A percentile compares a stretch with the other conserved stretches of the same genome.
phyloP scores from a whole-genome alignment of 352 stramenopile genomes.

The Phytophthora citrophthora region DNA sequence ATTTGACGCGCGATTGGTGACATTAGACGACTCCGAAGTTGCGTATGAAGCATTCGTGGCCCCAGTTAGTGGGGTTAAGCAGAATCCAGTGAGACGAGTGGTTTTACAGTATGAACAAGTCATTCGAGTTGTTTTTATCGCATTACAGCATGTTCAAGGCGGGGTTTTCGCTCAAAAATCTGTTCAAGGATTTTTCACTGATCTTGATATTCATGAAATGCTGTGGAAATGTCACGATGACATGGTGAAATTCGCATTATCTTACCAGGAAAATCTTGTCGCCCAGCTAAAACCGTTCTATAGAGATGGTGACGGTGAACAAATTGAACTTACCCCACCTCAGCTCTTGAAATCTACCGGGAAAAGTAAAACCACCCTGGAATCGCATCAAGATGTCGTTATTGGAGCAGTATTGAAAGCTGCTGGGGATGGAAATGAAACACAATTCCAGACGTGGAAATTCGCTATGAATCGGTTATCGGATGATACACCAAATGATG shows the following conservation, averaged over 20 bases:
- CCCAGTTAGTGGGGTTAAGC: slow-evolving; percentile 4
- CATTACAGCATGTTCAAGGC: not conserved
- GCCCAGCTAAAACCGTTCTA: slow-evolving; percentile 17
- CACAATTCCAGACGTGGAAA: slow-evolving; percentile 26
- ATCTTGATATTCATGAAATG: slow-evolving; percentile 10
- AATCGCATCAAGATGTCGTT: not conserved
- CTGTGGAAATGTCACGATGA: slow-evolving; percentile 16
- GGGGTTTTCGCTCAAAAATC: slow-evolving; percentile 31
- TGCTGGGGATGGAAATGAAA: not conserved
- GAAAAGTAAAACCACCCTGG: not conserved
- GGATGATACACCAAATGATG: not conserved
- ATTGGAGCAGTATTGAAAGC: slow-evolving; percentile 15
- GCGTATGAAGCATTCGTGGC: slow-evolving; percentile 19
- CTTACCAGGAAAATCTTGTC: slow-evolving; percentile 19
- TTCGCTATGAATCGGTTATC: slow-evolving; percentile 12
- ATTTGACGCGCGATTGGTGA: slow-evolving; percentile 21
- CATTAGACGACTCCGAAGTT: slow-evolving; percentile 17
- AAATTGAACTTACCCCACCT: slow-evolving; percentile 12
- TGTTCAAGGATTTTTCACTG: slow-evolving; percentile 16
- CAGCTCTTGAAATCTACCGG: not conserved
- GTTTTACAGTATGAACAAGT: slow-evolving; percentile 16
- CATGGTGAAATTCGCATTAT: slow-evolving; percentile 23
- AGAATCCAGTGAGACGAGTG: slow-evolving; percentile 19
- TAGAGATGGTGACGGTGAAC: slow-evolving; percentile 8
- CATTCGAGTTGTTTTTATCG: slow-evolving; percentile 19